Conservation (phyloP, 164 flowering plant genomes). For the Malania oleifera region DNA sequence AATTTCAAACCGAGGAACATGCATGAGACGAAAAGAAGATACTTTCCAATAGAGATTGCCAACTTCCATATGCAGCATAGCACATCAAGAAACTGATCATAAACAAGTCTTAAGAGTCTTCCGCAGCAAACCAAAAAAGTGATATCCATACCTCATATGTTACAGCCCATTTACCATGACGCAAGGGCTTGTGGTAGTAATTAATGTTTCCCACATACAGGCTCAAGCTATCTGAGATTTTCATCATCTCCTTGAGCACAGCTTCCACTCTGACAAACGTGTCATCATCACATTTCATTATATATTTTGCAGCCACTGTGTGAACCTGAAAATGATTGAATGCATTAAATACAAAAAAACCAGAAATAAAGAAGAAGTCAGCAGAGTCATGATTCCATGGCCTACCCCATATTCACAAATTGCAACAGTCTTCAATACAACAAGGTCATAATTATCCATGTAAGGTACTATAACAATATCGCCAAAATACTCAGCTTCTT, state of each 20-base stretch:
- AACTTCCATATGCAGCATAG: background rate
- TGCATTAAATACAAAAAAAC: background rate
- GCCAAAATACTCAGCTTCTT: constrained; percentile 71
- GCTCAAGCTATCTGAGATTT: constrained; percentile 29
- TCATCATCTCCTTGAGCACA: constrained; percentile 35
- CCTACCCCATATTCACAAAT: constrained; percentile 78
- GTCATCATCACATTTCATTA: constrained; percentile 80
- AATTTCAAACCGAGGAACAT: too few relatives aligned
- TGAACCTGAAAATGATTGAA: constrained; percentile 34
- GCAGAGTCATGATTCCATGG: constrained; percentile 1
- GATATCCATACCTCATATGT: constrained; percentile 57
- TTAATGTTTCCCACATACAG: constrained; percentile 64
- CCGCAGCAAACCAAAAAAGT: constrained; percentile 3
- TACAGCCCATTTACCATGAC: constrained; percentile 77
- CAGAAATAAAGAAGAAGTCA: background rate
- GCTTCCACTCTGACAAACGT: constrained; percentile 67
- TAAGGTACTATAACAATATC: constrained; percentile 72
- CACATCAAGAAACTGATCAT: background rate
- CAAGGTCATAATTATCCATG: constrained; percentile 75
- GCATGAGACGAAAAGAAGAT: too few relatives aligned
- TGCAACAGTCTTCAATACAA: constrained; percentile 69
- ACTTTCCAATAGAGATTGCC: too few relatives aligned
- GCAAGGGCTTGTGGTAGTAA: constrained; percentile 61
- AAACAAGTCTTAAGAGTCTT: background rate
- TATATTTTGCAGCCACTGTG: constrained; percentile 41